Percentiles rank a stretch among this genome's conserved stretches.
Conservation (phyloP, 2,329 filamentous ascomycete genomes). For the Aureobasidium melanogenum region DNA sequence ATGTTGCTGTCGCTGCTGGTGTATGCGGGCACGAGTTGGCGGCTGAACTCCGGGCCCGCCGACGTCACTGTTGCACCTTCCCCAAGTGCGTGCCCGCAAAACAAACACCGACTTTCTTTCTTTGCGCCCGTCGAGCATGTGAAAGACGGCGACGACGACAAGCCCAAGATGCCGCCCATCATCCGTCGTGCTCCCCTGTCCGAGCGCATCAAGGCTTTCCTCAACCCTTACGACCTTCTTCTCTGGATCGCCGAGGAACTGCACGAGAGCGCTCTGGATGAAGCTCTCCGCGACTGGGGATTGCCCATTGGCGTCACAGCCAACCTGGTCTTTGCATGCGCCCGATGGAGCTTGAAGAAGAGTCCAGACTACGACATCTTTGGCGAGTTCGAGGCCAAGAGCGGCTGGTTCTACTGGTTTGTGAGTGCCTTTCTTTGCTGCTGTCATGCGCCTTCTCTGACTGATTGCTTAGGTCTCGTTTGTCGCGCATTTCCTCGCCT, state of each 20-base stretch:
- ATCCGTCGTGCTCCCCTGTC: slow-evolving; percentile 70
- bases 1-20: not conserved
- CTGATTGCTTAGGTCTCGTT: slow-evolving; percentile 37
- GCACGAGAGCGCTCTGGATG: slow-evolving; percentile 85
- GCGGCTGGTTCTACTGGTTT: slow-evolving; percentile 59
- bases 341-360: slow-evolving; percentile 39
- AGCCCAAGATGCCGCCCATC: slow-evolving; percentile 54
- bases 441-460: not conserved
- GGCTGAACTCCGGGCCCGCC: not conserved
- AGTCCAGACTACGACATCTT: slow-evolving; percentile 69
- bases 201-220: slow-evolving; percentile 69
- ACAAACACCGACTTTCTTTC: not conserved
- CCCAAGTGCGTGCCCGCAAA: not conserved
- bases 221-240: slow-evolving; percentile 83
- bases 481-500: slow-evolving; percentile 59
- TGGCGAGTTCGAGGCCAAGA: slow-evolving; percentile 42
- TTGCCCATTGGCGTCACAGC: slow-evolving; percentile 64
- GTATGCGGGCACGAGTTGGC: not conserved
- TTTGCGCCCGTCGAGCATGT: not conserved
- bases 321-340: slow-evolving; percentile 74
- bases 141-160: not conserved
- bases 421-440: slow-evolving; percentile 34
- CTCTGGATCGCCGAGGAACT: slow-evolving; percentile 90
- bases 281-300: slow-evolving; percentile 62
- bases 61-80: slow-evolving; percentile 10